Evolutionary conservation across 345 rosid genomes (phyloP).

Genomic region (Aurinia saxatilis): DNA sequence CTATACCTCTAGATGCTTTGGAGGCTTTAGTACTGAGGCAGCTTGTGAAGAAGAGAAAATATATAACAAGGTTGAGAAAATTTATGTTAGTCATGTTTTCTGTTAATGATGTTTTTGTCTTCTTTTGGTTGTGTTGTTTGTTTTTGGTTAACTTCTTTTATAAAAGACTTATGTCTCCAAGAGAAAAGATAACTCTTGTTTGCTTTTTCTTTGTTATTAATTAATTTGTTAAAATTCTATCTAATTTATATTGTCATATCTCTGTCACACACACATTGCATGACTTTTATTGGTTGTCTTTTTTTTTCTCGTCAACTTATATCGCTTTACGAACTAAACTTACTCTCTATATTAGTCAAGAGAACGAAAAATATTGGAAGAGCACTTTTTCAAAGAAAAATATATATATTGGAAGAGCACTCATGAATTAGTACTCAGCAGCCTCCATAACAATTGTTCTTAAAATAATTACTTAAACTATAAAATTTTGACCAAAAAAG

Average conservation of each 20-base stretch:
- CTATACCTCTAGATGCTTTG: slow-evolving; percentile 13
- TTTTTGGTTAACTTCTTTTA: not conserved
- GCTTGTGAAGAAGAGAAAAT: slow-evolving; percentile 5
- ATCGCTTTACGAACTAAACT: not conserved
- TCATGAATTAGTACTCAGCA: no score
- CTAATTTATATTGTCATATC: not conserved
- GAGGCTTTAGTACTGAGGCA: slow-evolving; percentile 7
- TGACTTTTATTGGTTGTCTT: slow-evolving; percentile 15
- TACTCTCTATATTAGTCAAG: no score
- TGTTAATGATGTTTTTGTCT: not conserved
- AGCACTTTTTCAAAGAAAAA: no score
- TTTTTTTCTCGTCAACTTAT: not conserved
- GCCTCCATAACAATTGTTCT: no score
- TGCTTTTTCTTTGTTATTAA: not conserved
- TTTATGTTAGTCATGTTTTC: slow-evolving; percentile 10
- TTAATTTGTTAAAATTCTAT: not conserved
- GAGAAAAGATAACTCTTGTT: not conserved
- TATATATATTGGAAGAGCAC: no score
- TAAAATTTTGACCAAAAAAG: no score
- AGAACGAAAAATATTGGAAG: no score
- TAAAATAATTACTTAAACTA: no score
- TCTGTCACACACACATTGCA: slow-evolving; percentile 22
- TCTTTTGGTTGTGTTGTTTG: slow-evolving; percentile 12
- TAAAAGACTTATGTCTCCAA: not conserved
- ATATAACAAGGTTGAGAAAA: not conserved